These are phyloP conservation scores for Aureobasidium namibiae DNA, from an alignment of 2,329 filamentous ascomycete genomes.

Conservation along the genomic window DNA sequence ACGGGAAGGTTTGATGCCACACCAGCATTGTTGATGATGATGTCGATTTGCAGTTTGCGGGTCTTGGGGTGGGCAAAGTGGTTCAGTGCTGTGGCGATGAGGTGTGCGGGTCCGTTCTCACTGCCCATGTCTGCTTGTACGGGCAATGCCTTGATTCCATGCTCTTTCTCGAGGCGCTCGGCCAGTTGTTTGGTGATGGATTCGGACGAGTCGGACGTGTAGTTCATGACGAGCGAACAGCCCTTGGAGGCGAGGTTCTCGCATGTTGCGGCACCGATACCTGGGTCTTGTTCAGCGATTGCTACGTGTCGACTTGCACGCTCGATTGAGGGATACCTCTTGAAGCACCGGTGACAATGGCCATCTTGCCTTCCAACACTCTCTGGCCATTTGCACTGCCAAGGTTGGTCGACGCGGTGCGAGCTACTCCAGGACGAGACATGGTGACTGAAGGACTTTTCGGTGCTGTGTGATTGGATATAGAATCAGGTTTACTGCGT, in stretches of 20 bases:
- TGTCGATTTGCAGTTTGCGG: conserved; percentile 61
- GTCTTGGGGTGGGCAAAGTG: conserved; percentile 49
- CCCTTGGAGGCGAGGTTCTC: conserved; percentile 67
- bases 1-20: conserved; percentile 55
- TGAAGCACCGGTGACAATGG: conserved; percentile 70
- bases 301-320: background rate
- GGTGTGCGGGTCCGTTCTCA: conserved; percentile 49
- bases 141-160: conserved; percentile 53
- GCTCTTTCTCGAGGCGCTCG: conserved; percentile 43
- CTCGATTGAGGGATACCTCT: conserved; percentile 47
- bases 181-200: conserved; percentile 46
- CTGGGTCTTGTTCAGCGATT: conserved; percentile 25
- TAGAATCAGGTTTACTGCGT: background rate
- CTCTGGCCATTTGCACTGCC: conserved; percentile 24
- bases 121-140: conserved; percentile 66
- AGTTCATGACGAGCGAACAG: conserved; percentile 60
- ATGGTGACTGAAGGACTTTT: conserved; percentile 18
- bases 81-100: conserved; percentile 52
- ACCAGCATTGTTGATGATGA: conserved; percentile 83
- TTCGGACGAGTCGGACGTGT: conserved; percentile 56
- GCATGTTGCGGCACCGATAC: conserved; percentile 62
- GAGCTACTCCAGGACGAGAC: conserved; percentile 29
- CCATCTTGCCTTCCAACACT: conserved; percentile 60
- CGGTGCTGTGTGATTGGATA: background rate
- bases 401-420: conserved; percentile 34